Base-by-base conservation (phyloP, 2,329 filamentous ascomycete species). In the Exophiala mesophila region DNA sequence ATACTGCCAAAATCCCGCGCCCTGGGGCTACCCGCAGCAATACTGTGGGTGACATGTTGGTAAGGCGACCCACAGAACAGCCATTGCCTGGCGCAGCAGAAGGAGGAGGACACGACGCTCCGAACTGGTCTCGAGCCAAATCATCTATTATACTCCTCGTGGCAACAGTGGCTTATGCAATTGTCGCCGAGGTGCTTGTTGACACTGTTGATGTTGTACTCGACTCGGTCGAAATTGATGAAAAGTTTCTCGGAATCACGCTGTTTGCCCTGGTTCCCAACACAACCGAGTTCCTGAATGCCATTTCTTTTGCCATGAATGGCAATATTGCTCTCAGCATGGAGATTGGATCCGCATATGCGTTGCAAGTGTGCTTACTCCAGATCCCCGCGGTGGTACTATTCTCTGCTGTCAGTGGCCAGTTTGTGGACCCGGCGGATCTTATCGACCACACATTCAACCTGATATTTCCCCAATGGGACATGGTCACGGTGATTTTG, bases 231-330 rank as follows among this genome's bases (percentile, higher is more conserved):
- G 81, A 88, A 38, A 88, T 98, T 55, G 89, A 97, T 60, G 88
- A 97, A 60, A 98, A 98, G 64, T 97, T 98, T 66, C 69, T 98
- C 43, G 92, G 92, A 34, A 94, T 98, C 53, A 97, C 92, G 1
- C 72, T 98, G 34, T 98, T 98, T 64, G 90, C 94, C 4, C 73
- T 98, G 50, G 94, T 98, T 5, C 92, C 92, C 9, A 98, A 98
- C 68, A 97, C 92, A 1, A 98, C 92, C 1, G 92, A 98, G 62
- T 98, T 98, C 62, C 64, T 98, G 71, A 98, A 98, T 65, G 92
- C 90, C 62, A 98, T 98, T 46, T 96, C 89, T 0, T 98, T 98
- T 63, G 92, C 92, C 40, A 98, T 98, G 90, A 97, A 98, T 60
- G 92, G 92, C 47, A 98, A 98, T 64, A 97, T 98, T 64, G 92